Base-by-base conservation (phyloP, 305 asterid species). In the Fraxinus paxiana region DNA sequence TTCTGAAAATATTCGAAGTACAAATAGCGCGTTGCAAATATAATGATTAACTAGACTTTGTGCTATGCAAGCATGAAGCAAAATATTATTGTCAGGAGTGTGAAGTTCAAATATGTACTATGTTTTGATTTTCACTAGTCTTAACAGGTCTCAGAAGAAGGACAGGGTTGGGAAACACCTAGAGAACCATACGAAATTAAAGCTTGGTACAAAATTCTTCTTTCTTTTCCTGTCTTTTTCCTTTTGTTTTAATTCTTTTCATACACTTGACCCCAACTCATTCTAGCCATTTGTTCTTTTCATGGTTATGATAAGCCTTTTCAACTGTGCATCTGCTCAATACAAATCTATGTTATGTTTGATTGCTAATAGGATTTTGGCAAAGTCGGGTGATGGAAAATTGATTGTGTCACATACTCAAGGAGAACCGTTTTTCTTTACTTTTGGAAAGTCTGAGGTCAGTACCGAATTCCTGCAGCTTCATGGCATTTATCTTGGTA, bases 81-180 rank as follows among this genome's bases (percentile, higher is more conserved):
- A 48, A 48, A 48, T 48, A 48, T 48, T 48, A 15, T 15, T 48
- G 0, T n/a, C 20, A 48, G 61, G 22, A 48, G 5, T n/a, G 61
- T 48, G 20, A 48, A 15, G 20, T 48, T 15, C 59, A 48, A n/a
- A 48, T 48, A 48, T 15, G 8, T 59, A 28, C 28, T 43, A 54
- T 35, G 12, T 75, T 82, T 77, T 83, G 76, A 73, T 83, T 80
- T 78, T 82, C 72, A 48, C 83, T 83, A 82, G 61, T 73, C 82
- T 75, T 20, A 83, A 83, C 89, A 95, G 99, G 99, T 95, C 34
- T 83, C 81, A 76, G 90, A 88, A 84, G 97, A 95, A 78, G 98
- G 97, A 73, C 93, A 91, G 73, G 94, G 97, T 75, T 96, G 99
- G 99, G 99, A 96, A 88, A 91, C 93, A 77, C 97, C 98, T 38